Percentiles rank a stretch among this genome's conserved stretches.
Evolutionary conservation across 2,329 filamentous ascomycete species (phyloP).

Genomic region (Xylaria sp.): DNA sequence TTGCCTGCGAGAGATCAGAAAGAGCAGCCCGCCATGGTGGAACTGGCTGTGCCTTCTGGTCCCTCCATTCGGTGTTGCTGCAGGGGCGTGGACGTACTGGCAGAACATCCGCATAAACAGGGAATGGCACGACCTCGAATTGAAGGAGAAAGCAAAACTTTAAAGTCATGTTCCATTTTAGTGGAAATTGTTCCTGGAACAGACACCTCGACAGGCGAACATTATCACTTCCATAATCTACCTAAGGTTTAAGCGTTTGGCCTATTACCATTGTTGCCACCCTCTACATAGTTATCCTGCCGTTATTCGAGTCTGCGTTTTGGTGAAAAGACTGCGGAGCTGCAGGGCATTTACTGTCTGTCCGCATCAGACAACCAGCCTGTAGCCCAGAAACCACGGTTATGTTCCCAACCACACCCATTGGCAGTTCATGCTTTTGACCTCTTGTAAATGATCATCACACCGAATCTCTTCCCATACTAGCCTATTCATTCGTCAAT

Average conservation of each 20-base stretch:
- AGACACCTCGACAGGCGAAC: background rate
- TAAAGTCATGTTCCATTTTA: slow-evolving; percentile 40
- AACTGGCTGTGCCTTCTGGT: slow-evolving; percentile 73
- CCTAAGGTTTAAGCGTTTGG: background rate
- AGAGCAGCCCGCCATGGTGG: slow-evolving; percentile 83
- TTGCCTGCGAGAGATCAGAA: slow-evolving; percentile 71
- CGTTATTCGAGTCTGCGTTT: background rate
- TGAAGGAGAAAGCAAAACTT: slow-evolving; percentile 57
- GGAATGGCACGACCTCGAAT: slow-evolving; percentile 72
- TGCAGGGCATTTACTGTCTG: background rate
- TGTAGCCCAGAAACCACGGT: slow-evolving; percentile 2
- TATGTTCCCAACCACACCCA: background rate
- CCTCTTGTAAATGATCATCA: background rate
- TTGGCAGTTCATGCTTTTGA: background rate
- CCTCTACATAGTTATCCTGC: slow-evolving; percentile 1
- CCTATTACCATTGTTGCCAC: background rate
- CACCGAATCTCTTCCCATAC: background rate
- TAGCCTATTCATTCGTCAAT: background rate
- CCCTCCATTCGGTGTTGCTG: slow-evolving; percentile 77
- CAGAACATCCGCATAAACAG: slow-evolving; percentile 76
- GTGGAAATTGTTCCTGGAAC: background rate
- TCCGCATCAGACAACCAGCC: background rate
- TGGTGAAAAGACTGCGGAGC: background rate
- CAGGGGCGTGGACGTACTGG: slow-evolving; percentile 77
- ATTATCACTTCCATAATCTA: background rate